Evolutionary conservation across 2,329 filamentous ascomycete genomes (phyloP), one percentile per base, ranked within the genome.

Genomic region (Dothideomycetes sp.): DNA sequence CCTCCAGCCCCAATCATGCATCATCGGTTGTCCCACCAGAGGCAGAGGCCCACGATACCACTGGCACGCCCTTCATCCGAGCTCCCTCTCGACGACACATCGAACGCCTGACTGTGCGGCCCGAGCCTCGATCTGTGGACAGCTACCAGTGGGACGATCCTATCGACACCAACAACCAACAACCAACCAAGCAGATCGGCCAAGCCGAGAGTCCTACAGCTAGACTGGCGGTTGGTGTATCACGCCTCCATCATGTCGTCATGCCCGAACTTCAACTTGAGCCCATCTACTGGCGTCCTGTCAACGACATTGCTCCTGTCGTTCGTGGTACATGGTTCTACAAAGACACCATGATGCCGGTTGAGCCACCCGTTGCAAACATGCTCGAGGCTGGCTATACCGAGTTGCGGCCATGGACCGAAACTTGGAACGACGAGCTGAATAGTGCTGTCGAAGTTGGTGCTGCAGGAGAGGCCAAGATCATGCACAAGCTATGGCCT

Each of bases 291-390:
- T 98, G 91, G 91, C 88, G 82, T 13, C 89, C 91, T 6, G 74
- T 96, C 22, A 87, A 94, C 53, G 91, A 96, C 54, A 75, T 93
- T 22, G 82, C 85, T 5, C 70, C 79, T 24, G 87, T 96, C 2
- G 72, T 82, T 43, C 74, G 91, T 49, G 87, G 84, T 1, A 96
- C 89, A 1, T 98, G 91, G 91, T 98, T 98, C 59, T 96, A 96
- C 62, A 83, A 82, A 64, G 88, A 95, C 55, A 89, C 83, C 1
- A 94, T 96, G 87, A 68, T 84, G 44, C 91, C 91, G 0, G 76
- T 98, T 5, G 85, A 94, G 47, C 76, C 85, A 1, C 68, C 77
- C 12, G 81, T 95, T 23, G 87, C 91, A 7, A 98, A 96, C 52
- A 86, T 88, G 59, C 71, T 98, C 1, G 91, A 98, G 59, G 74